Conservation (phyloP, 2,329 filamentous ascomycete species). For the Colletotrichum sp. region DNA sequence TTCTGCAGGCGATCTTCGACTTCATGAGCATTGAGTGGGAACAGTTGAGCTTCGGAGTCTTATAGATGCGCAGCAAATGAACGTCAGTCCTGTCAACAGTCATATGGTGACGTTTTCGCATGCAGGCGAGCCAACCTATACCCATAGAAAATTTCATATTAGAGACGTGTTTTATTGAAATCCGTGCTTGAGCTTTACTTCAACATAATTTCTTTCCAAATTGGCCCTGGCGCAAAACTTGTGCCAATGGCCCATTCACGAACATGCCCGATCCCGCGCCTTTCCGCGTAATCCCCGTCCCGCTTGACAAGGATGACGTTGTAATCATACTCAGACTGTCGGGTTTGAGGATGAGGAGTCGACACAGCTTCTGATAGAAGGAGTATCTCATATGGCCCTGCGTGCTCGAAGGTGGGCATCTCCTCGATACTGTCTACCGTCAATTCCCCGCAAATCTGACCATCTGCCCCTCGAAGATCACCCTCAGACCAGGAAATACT, state of each 20-base stretch:
- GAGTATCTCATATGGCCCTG: not conserved
- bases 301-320: not conserved
- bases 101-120: rapidly evolving
- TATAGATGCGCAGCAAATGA: rapidly evolving
- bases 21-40: not conserved
- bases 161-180: too few relatives aligned
- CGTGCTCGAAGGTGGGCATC: not conserved
- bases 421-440: not conserved
- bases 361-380: not conserved
- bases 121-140: not conserved
- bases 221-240: not conserved
- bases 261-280: not conserved
- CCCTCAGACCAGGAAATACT: not conserved
- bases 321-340: not conserved
- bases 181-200: rapidly evolving
- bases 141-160: not conserved
- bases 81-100: rapidly evolving
- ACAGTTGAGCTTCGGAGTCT: not conserved
- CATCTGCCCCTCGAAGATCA: not conserved
- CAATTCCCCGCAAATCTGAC: not conserved
- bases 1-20: not conserved
- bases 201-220: not conserved
- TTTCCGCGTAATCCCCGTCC: not conserved
- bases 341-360: not conserved
- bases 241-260: not conserved